Evolutionary conservation across 306 rosid species (phyloP).

Genomic region (Acacia confusa): DNA sequence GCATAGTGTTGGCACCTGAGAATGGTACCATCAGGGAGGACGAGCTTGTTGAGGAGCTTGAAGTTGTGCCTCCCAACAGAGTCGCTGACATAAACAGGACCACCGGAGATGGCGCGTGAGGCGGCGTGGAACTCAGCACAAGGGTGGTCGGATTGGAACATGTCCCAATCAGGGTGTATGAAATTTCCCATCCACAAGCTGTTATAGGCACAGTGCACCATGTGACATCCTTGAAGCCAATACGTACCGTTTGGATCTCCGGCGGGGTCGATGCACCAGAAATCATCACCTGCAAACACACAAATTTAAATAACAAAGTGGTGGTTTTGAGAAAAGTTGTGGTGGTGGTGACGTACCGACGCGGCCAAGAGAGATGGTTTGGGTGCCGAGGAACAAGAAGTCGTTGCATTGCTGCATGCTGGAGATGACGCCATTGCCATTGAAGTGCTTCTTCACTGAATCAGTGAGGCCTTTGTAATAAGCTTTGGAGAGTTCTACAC

Average conservation of each 20-base stretch:
- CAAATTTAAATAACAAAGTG: neutral
- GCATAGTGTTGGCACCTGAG: conserved; percentile 75
- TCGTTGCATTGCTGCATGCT: conserved; percentile 88
- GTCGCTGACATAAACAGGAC: conserved; percentile 74
- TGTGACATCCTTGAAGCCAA: conserved; percentile 87
- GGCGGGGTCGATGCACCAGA: conserved; percentile 60
- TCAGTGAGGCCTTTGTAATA: conserved; percentile 65
- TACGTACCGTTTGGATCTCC: conserved; percentile 70
- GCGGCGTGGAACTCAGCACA: conserved; percentile 77
- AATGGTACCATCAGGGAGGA: conserved; percentile 65
- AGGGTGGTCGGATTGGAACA: conserved; percentile 70
- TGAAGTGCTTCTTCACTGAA: conserved; percentile 64
- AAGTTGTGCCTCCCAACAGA: conserved; percentile 74
- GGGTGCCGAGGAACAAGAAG: conserved; percentile 79
- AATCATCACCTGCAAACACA: conserved; percentile 64
- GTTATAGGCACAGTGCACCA: conserved; percentile 81
- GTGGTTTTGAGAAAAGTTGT: neutral
- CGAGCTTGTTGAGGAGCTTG: conserved; percentile 58
- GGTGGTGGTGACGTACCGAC: conserved; percentile 47
- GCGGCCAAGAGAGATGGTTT: conserved; percentile 70
- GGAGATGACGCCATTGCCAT: conserved; percentile 76
- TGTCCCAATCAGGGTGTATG: conserved; percentile 88
- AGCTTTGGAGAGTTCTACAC: conserved; percentile 62
- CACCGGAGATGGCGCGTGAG: conserved; percentile 78
- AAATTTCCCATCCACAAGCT: conserved; percentile 86